Conservation (phyloP, 2,329 filamentous ascomycete genomes). For the Colletotrichum sp. region DNA sequence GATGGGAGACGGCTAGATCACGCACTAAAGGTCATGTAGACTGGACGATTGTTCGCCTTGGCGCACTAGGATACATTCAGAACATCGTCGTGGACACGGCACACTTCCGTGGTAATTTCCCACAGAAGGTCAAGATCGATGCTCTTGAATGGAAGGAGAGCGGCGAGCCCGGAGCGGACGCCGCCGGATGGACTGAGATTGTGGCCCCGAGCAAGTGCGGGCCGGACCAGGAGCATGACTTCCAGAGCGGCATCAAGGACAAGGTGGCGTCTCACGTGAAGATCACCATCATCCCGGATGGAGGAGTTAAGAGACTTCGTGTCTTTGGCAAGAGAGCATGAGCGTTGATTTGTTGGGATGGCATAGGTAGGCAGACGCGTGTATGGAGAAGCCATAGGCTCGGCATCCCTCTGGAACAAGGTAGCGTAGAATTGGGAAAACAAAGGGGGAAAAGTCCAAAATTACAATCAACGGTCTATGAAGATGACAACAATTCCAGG, state of each 20-base stretch:
- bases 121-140: slow-evolving; percentile 75
- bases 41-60: slow-evolving; percentile 81
- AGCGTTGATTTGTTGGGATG: neutral
- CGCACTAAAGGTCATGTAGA: slow-evolving; percentile 75
- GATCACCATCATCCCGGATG: slow-evolving; percentile 91
- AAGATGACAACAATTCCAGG: neutral
- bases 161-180: slow-evolving; percentile 60
- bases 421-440: neutral
- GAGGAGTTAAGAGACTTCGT: slow-evolving; percentile 86
- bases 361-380: neutral
- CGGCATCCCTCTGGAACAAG: neutral
- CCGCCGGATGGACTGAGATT: slow-evolving; percentile 69
- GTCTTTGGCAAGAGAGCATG: slow-evolving; percentile 68
- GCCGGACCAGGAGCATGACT: slow-evolving; percentile 76
- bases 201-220: slow-evolving; percentile 71
- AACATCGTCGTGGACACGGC: slow-evolving; percentile 79
- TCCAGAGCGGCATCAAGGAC: slow-evolving; percentile 59
- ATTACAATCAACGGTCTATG: neutral
- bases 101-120: slow-evolving; percentile 85
- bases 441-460: neutral
- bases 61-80: slow-evolving; percentile 67
- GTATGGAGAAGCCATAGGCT: neutral
- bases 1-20: slow-evolving; percentile 84
- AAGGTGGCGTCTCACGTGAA: slow-evolving; percentile 81
- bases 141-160: slow-evolving; percentile 59